These are phyloP conservation scores for Bipolaris sorokiniana DNA, from an alignment of 2,329 filamentous ascomycete genomes.

Conservation along the genomic window DNA sequence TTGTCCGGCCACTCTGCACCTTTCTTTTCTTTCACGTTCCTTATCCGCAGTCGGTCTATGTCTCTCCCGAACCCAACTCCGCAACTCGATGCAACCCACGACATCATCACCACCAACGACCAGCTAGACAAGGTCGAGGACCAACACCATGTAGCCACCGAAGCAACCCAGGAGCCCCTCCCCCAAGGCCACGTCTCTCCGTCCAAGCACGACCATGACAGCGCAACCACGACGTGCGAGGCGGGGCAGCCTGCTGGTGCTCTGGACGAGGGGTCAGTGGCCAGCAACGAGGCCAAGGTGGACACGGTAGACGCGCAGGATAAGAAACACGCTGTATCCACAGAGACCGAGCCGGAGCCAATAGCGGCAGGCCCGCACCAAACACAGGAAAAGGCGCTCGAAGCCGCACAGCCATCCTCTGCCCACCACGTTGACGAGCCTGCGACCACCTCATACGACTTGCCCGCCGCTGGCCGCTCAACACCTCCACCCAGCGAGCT, in stretches of 20 bases:
- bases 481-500: slow-evolving; percentile 31
- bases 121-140: slow-evolving; percentile 25
- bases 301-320: not conserved
- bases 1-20: slow-evolving; percentile 13
- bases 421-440: slow-evolving; percentile 25
- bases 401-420: slow-evolving; percentile 12
- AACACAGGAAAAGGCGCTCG: not conserved
- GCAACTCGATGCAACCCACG: slow-evolving; percentile 38
- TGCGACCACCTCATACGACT: slow-evolving; percentile 25
- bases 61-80: slow-evolving; percentile 43
- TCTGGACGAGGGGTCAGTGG: slow-evolving; percentile 14
- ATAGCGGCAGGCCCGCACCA: not conserved
- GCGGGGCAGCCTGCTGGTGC: slow-evolving; percentile 31
- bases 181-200: not conserved
- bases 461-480: slow-evolving; percentile 14
- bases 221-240: slow-evolving; percentile 12
- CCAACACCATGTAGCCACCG: slow-evolving; percentile 10
- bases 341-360: not conserved
- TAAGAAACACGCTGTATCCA: not conserved
- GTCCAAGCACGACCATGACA: not conserved
- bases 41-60: slow-evolving; percentile 41
- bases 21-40: slow-evolving; percentile 3
- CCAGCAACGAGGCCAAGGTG: slow-evolving; percentile 11
- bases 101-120: slow-evolving; percentile 24
- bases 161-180: not conserved